Conservation (phyloP, 2,329 filamentous ascomycete genomes). For the Botryotinia calthae region DNA sequence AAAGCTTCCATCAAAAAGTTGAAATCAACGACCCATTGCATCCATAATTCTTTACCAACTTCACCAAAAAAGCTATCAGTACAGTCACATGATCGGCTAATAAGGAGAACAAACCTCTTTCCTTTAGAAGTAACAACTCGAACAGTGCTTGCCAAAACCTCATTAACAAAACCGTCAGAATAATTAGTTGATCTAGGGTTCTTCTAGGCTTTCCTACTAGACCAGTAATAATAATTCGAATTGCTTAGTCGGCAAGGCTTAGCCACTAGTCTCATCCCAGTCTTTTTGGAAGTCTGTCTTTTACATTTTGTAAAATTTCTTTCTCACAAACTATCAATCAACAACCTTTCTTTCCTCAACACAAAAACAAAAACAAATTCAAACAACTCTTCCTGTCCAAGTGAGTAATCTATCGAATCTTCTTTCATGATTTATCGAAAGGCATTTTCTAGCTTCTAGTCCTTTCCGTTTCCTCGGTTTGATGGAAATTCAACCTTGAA, state of each 20-base stretch:
- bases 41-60: neutral
- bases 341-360: neutral
- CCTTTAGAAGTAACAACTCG: neutral
- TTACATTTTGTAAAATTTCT: neutral
- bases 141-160: neutral
- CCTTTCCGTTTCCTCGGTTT: neutral
- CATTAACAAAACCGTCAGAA: neutral
- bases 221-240: neutral
- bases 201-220: too few species aligned
- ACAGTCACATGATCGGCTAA: slow-evolving; percentile 9
- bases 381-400: neutral
- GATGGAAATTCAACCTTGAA: neutral
- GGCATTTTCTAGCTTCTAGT: neutral
- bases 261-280: neutral
- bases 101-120: neutral
- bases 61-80: neutral
- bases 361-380: neutral
- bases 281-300: neutral
- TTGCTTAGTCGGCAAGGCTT: slow-evolving; percentile 11
- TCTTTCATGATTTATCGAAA: neutral
- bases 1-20: neutral
- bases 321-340: neutral
- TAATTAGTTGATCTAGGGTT: neutral
- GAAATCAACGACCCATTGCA: too few species aligned
- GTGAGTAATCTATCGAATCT: neutral